Base-by-base conservation (phyloP, 225 moss, liverwort and hornwort genomes). In the Marchantia polymorpha region DNA sequence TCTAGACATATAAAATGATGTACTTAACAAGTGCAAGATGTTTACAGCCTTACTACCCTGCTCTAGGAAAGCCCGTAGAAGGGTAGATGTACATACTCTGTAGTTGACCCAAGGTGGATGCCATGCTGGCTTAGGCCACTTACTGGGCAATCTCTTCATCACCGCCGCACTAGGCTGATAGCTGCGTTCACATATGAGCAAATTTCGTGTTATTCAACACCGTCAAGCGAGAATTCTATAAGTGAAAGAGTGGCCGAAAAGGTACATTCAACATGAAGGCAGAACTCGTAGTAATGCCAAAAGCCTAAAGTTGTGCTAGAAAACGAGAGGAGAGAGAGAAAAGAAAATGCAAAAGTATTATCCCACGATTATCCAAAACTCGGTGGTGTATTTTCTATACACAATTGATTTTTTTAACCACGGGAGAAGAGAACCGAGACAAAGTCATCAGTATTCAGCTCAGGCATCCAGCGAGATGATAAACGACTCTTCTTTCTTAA, bases 41-140 rank as follows among this genome's bases (percentile, higher is more conserved):
- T 56, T 56, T 56, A 39, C 39, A 39, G 39, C 39, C 39, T 39
- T 39, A 39, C 39, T 39, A 39, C 39, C 58, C 58, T 5, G 13
- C 5, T 5, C 5, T 15, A 58, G 20, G 6, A 58, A 20, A 58
- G 20, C 9, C 58, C 58, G 5, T 15, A 58, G 58, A 58, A 14
- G 20, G 20, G 58, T 58, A 58, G 5, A 58, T 58, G 13, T 58
- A 58, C 87, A 64, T 92, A 96, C 96, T 86, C 94, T 92, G 65
- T 97, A 97, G 75, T 97, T 97, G 59, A 93, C 83, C 96, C 96
- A 97, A 80, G 96, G 96, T 77, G 96, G 91, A 91, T 97, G 96
- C 96, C 96, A 97, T 65, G 89, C 94, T 67, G 97, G 97, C 80
- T 91, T 94, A 25, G 94, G 97, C 97, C 97, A 99, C 86, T 94